phyloP scores from a whole-genome alignment of 192 early-diverging fungal species.

The Linnemannia exigua region DNA sequence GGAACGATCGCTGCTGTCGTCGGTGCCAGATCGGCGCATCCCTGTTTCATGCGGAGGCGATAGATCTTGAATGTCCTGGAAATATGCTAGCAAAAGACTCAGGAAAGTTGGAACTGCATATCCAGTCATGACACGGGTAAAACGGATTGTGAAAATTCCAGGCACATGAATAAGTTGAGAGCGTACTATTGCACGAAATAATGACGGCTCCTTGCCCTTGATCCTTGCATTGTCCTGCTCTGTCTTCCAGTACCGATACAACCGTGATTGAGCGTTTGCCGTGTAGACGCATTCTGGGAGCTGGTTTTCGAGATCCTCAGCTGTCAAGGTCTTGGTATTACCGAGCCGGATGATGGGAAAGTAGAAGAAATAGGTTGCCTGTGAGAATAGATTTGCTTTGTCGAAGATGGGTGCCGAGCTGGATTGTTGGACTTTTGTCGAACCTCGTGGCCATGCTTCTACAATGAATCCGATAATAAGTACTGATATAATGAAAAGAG shows the following conservation, averaged over 20 bases:
- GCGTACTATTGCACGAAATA: constrained; percentile 5
- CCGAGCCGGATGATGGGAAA: constrained; percentile 17
- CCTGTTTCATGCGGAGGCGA: background rate
- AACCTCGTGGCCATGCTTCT: constrained; percentile 36
- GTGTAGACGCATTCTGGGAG: constrained; percentile 3
- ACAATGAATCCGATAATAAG: constrained; percentile 19
- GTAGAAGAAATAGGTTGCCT: constrained; percentile 24
- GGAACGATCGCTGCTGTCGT: background rate
- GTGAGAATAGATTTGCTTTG: constrained; percentile 34
- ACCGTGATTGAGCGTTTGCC: background rate
- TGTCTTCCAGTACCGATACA: constrained; percentile 9
- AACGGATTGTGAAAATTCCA: background rate
- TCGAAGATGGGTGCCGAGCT: constrained; percentile 8
- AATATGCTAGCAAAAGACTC: constrained; percentile 24
- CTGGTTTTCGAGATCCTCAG: constrained; percentile 24
- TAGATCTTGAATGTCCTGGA: constrained; percentile 30
- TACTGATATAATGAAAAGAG: background rate
- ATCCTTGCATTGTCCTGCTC: background rate
- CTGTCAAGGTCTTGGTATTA: background rate
- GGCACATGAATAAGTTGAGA: background rate
- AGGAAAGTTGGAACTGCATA: constrained; percentile 25
- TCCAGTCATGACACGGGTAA: background rate
- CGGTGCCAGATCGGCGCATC: background rate
- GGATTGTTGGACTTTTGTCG: constrained; percentile 19
- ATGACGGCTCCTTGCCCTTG: background rate